These are phyloP conservation scores for Tolypocladium cylindrosporum DNA, from an alignment of 2,329 filamentous ascomycete species.

Conservation along the genomic window DNA sequence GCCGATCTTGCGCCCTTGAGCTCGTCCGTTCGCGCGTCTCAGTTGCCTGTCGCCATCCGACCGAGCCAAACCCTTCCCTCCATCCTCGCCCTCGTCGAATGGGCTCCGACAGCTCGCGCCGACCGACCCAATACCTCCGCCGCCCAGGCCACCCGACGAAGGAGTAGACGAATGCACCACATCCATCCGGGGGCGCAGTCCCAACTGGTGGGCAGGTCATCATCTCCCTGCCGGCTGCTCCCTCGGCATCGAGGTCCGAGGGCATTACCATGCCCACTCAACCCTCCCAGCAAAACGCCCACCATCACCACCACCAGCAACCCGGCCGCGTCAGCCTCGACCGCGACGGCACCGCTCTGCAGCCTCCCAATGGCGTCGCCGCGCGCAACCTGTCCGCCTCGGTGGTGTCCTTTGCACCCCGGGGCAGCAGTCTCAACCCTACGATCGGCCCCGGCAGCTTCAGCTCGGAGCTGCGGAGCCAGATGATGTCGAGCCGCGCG, in stretches of 20 bases:
- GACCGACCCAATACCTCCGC: not conserved
- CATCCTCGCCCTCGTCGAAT: not conserved
- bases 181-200: conserved; percentile 25
- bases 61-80: not conserved
- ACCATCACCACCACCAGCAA: conserved; percentile 22
- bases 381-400: conserved; percentile 41
- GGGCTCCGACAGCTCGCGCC: not conserved
- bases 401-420: conserved; percentile 52
- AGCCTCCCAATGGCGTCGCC: conserved; percentile 34
- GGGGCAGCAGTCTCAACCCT: conserved; percentile 60
- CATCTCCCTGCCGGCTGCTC: conserved; percentile 22
- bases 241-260: conserved; percentile 19
- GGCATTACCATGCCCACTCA: conserved; percentile 20
- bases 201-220: conserved; percentile 25
- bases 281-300: conserved; percentile 26
- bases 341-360: conserved; percentile 40
- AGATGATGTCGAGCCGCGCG: conserved; percentile 35
- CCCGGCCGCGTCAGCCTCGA: conserved; percentile 37
- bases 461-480: conserved; percentile 73
- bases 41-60: not conserved
- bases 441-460: conserved; percentile 74
- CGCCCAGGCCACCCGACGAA: conserved; percentile 1
- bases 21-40: not conserved
- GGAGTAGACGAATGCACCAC: conserved; percentile 25
- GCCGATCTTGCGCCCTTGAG: not conserved